phyloP scores from a whole-genome alignment of 768 basidiomycete genomes.

The Termitomyces sp. region DNA sequence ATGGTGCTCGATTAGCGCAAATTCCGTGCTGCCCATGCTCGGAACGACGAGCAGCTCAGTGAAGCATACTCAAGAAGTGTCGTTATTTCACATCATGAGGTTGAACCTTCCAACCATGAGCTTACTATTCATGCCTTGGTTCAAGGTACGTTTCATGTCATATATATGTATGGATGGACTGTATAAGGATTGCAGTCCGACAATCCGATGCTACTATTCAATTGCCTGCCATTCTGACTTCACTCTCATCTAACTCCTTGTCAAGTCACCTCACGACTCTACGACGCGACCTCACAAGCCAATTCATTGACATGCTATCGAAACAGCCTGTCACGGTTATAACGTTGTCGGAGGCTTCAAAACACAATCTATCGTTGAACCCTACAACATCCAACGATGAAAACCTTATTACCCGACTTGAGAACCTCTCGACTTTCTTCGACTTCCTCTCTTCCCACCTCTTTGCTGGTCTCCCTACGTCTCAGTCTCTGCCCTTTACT shows the following conservation, averaged over 20 bases:
- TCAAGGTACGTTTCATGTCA: slow-evolving; percentile 27
- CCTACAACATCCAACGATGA: slow-evolving; percentile 41
- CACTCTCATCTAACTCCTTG: slow-evolving; percentile 53
- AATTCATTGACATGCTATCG: slow-evolving; percentile 59
- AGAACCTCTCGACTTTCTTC: slow-evolving; percentile 52
- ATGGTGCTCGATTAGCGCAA: slow-evolving; percentile 37
- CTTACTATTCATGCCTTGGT: slow-evolving; percentile 49
- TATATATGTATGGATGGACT: not conserved
- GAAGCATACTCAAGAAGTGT: slow-evolving; percentile 65
- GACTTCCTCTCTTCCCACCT: slow-evolving; percentile 61
- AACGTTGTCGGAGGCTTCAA: slow-evolving; percentile 29
- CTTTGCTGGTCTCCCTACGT: slow-evolving; percentile 49
- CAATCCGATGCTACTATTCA: slow-evolving; percentile 47
- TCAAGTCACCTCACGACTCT: slow-evolving; percentile 54
- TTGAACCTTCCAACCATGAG: slow-evolving; percentile 31
- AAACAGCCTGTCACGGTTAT: slow-evolving; percentile 46
- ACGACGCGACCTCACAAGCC: slow-evolving; percentile 57
- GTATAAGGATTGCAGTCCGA: slow-evolving; percentile 41
- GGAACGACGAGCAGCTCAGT: slow-evolving; percentile 66
- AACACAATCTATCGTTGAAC: slow-evolving; percentile 45
- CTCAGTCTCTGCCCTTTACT: slow-evolving; percentile 44
- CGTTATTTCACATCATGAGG: slow-evolving; percentile 40
- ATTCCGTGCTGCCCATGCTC: slow-evolving; percentile 51
- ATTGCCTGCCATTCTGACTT: slow-evolving; percentile 53
- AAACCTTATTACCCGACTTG: slow-evolving; percentile 38